Base-by-base conservation (phyloP, 2,329 filamentous ascomycete genomes). In the Trichoderma aggressivum region DNA sequence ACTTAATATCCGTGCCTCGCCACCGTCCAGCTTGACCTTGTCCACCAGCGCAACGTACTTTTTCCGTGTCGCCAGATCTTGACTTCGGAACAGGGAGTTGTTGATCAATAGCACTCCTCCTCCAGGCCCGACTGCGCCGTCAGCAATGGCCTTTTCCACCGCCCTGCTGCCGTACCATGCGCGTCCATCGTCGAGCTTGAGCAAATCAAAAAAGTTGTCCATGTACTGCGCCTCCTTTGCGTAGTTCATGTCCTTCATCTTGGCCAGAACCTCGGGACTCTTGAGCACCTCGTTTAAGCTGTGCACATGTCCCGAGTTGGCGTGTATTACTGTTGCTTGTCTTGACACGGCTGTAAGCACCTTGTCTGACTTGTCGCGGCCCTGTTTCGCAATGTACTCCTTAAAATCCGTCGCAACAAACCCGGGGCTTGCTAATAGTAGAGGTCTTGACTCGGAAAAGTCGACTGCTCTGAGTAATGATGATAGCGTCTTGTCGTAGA, bases 91-190 rank as follows among this genome's bases (percentile, higher is more conserved):
- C 1, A 98, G 84, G 1, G 90, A 88, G 80, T 98, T 97, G 75
- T 92, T 97, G 76, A 99, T 91, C 70, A 99, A 84, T 63, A 99
- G 81, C 3, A 94, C 89, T 14, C 94, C 94, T 0, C 94, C 94
- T 10, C 94, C 94, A 16, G 91, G 87, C 1, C 94, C 94, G 0
- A 98, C 94, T 0, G 94, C 96, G 1, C 95, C 95, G 75, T 96
- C 93, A 12, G 90, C 90, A 5, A 98, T 91, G 0, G 95, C 95
- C 72, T 88, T 89, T 78, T 93, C 90, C 2, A 97, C 94, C 67
- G 97, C 93, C 16, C 86, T 87, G 0, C 91, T 89, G 0, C 96
- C 96, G 81, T 99, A 99, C 87, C 94, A 97, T 2, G 94, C 95
- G 70, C 92, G 89, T 3, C 93, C 92, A 74, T 98, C 94, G 73